Evolutionary conservation across 495 filamentous ascomycete species (phyloP), one percentile per base, ranked within the genome.

Genomic region (Arthonia radiata): DNA sequence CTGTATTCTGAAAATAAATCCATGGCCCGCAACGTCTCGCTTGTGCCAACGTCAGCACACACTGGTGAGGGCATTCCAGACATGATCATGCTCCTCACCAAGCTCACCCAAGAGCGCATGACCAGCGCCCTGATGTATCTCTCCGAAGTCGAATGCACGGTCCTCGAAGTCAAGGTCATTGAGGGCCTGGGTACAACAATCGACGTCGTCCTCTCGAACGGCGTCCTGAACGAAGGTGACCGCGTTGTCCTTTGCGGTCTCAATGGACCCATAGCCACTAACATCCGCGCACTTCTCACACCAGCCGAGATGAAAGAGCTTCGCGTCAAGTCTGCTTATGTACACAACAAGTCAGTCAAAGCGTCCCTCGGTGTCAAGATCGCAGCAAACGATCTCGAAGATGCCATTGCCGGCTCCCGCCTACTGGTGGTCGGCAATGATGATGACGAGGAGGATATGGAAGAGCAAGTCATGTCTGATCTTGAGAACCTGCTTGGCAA

Each of bases 271-370:
- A 99, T 99, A 43, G 55, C 66, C 33, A 99, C 89, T 4, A 91
- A 91, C 36, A 83, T 99, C 40, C 67, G 89, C 55, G 89, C 89
- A n/a, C 61, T 99, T 14, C 57, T 99, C 23, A 99, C 89, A 2
- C 89, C 89, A 1, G 83, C 86, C 10, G 73, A 79, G 25, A 65
- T 99, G 40, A 91, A 78, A 49, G 89, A 99, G 49, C 52, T 99
- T 35, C 75, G 89, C 41, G 61, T 99, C 37, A 97, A 78, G 47
- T 90, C 80, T 4, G 59, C 66, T 32, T 99, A 99, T 37, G 82
- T 99, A 8, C 89, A 99, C 53, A 92, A 99, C 56, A 92, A 94
- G 57, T 80, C 92, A 50, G 82, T 93, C 47, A 99, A 94, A 58
- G 89, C 89, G 7, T 79, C 89, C 2, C 61, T 94, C 38, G 89